Evolutionary conservation across 352 stramenopile genomes (phyloP), one percentile per base, ranked within the genome.

Genomic region (Phytophthora pisi): DNA sequence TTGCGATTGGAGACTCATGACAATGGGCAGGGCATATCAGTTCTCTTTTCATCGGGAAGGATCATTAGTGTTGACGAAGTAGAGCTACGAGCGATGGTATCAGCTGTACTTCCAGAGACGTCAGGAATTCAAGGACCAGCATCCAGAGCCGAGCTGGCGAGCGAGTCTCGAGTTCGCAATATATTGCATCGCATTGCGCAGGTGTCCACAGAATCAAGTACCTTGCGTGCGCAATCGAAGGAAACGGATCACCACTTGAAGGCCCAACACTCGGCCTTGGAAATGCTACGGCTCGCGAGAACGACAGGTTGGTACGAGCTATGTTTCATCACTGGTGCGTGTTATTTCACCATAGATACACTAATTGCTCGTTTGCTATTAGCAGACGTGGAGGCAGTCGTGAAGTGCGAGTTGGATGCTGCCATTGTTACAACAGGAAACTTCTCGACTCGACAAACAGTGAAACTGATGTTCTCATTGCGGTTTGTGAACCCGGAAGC

Each of bases 241-340:
- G 60, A 74, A 30, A 62, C 85, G 36, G 78, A 86, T 26, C 10
- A 43, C 11, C 66, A 85, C 11, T 64, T 92, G 2, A 68, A 69
- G 28, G 69, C 57, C 2, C 51, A 88, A 9, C 64, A 89, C 57
- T 74, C 84, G 7, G 78, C 74, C 15, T 71, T 89, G 11, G 63
- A 83, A 51, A 63, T 90, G 13, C 67, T 84, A 8, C 70, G 46
- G 40, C 3, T 69, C 23, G 51, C 71, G 7, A 30, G 69, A 57
- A 28, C 66, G 5, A 11, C 61, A 62, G 73, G 73, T 75, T 65
- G 34, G 70, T 66, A 6, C 18, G 3, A 10, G n/a, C 24, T 15
- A 51, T 16, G 7, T 57, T 15, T n/a, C 45, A 55, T 42, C 16
- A 6, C 50, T 31, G 30, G 20, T 61, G 18, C 34, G 30, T 42